phyloP scores from a whole-genome alignment of 2,329 filamentous ascomycete genomes.

The Epichloe baconii region DNA sequence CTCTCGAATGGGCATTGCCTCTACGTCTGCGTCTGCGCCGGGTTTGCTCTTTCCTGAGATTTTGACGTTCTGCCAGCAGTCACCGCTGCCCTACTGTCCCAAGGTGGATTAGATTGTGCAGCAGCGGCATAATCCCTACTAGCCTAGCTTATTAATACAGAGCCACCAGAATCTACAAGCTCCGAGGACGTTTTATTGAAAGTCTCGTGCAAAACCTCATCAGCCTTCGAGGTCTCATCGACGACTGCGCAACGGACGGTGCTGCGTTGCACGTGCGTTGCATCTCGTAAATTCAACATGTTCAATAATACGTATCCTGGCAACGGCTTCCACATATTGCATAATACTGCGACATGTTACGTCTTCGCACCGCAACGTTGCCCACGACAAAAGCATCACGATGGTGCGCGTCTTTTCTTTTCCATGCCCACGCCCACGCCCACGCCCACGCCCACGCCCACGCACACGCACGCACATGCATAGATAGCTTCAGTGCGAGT shows the following conservation, averaged over 20 bases:
- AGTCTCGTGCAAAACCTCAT: too few species aligned
- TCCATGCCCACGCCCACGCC: not conserved
- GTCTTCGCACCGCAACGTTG: not conserved
- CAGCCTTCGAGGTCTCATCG: too few species aligned
- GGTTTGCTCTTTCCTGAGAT: slow-evolving; percentile 14
- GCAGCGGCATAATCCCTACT: not conserved
- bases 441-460: too few species aligned
- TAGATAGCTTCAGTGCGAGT: too few species aligned
- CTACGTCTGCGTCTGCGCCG: not conserved
- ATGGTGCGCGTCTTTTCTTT: not conserved
- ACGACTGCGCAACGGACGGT: too few species aligned
- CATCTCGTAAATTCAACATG: not conserved
- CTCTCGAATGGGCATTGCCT: not conserved
- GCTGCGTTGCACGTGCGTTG: too few species aligned
- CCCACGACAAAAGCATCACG: not conserved
- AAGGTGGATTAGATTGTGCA: slow-evolving; percentile 6
- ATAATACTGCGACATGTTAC: not conserved
- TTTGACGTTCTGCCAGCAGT: slow-evolving; percentile 23
- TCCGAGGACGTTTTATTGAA: too few species aligned
- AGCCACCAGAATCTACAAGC: too few species aligned
- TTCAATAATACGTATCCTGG: too few species aligned
- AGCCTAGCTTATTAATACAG: too few species aligned
- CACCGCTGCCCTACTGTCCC: slow-evolving; percentile 19
- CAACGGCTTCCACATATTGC: not conserved
- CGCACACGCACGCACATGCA: too few species aligned